These are phyloP conservation scores for Pseudozyma pruni DNA, from an alignment of 1,284 basidiomycete genomes.

Conservation along the genomic window DNA sequence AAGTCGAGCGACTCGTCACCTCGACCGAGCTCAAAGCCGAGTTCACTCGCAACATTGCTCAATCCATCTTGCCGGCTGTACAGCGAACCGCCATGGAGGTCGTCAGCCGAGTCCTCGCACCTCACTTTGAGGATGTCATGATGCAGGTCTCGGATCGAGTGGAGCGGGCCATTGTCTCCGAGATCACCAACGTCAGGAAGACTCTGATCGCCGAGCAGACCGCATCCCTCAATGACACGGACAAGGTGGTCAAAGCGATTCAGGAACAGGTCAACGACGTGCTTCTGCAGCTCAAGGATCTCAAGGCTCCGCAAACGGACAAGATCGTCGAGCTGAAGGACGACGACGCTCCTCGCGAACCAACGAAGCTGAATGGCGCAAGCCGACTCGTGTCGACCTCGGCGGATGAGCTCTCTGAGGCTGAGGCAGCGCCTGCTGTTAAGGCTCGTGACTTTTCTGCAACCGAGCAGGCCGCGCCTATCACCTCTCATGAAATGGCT, in stretches of 20 bases:
- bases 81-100: conserved; percentile 51
- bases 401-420: conserved; percentile 10
- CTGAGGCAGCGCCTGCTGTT: background rate
- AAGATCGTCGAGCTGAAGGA: conserved; percentile 1
- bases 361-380: background rate
- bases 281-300: conserved; percentile 10
- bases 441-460: background rate
- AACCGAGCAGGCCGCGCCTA: background rate
- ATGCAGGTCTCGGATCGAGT: conserved; percentile 22
- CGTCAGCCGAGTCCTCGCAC: conserved; percentile 46
- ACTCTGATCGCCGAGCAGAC: conserved; percentile 39
- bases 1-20: conserved; percentile 41
- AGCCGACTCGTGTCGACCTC: background rate
- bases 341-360: background rate
- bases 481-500: background rate
- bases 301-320: conserved; percentile 8
- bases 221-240: conserved; percentile 26
- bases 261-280: conserved; percentile 13
- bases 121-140: conserved; percentile 51
- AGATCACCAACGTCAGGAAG: conserved; percentile 48
- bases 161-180: conserved; percentile 31
- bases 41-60: conserved; percentile 38
- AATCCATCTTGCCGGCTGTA: conserved; percentile 46
- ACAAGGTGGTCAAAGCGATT: conserved; percentile 11
- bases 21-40: conserved; percentile 38